Evolutionary conservation across 2,329 filamentous ascomycete species (phyloP), one percentile per base, ranked within the genome.

Genomic region (Leptographium galeiforme): DNA sequence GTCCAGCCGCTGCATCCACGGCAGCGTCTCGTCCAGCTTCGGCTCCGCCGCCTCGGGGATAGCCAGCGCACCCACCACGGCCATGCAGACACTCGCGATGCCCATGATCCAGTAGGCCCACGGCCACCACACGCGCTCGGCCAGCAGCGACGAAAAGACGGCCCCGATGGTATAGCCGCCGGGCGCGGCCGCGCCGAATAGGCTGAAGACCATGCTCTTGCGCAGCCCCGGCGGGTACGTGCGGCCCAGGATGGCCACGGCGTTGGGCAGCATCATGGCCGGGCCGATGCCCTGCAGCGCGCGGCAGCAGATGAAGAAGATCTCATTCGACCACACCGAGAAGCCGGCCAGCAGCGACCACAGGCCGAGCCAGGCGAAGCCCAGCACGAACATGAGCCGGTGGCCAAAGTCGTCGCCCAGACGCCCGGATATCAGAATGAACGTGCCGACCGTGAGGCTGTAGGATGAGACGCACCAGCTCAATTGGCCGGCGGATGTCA

Each of bases 331-430:
- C 32, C 53, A 87, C 8, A 55, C 56, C 2, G 52, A 19, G 16
- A 56, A 19, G 7, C 85, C 86, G n/a, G 76, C 78, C 50, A 87
- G 68, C 53, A 90, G 66, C 11, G 79, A 82, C 78, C 85, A 89
- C 38, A 82, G 57, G 5, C 79, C 65, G 48, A 86, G 76, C 87
- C 85, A 85, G 40, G 68, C 56, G 33, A 79, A 68, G 10, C 82
- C 82, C 33, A 62, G 65, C 2, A 82, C 67, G 58, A 83, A 85
- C 56, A 84, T 70, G 14, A 69, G 61, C 53, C 75, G 78, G 2
- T 78, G 79, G 49, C 82, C 82, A 60, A 79, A 78, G 62, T 79
- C 77, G 61, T 85, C 81, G 48, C 74, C 74, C 2, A 80, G 60
- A 4, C 78, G 75, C 0, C 85, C 83, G 53, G 75, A 74, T 0